A percentile compares a stretch with the other conserved stretches of the same genome.
phyloP scores from a whole-genome alignment of 1,284 basidiomycete genomes.

The Cronartium ribicola region DNA sequence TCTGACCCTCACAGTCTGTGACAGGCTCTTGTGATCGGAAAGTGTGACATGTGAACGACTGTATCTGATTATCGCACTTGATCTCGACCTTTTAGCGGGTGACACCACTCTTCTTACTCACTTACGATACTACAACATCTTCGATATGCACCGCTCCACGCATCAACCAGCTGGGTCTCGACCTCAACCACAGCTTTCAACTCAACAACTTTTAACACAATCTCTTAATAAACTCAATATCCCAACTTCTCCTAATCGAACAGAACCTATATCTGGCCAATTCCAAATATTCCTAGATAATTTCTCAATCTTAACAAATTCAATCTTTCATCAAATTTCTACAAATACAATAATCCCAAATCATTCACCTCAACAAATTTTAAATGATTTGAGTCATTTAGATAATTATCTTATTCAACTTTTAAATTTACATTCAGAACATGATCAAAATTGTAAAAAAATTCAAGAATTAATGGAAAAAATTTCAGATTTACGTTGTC shows the following conservation, averaged over 20 bases:
- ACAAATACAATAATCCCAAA: not conserved
- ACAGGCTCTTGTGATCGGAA: not conserved
- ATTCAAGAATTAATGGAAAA: constrained; percentile 14
- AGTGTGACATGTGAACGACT: not conserved
- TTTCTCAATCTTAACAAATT: constrained; percentile 19
- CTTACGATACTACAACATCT: not conserved
- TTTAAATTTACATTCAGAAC: constrained; percentile 11
- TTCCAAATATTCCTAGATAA: constrained; percentile 22
- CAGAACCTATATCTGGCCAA: constrained; percentile 17
- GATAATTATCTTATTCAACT: constrained; percentile 23
- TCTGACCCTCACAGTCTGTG: not conserved
- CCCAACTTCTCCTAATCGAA: constrained; percentile 4
- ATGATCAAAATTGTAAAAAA: constrained; percentile 31
- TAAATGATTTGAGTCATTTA: not conserved
- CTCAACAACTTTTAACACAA: not conserved
- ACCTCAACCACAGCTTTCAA: not conserved
- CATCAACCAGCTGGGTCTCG: not conserved
- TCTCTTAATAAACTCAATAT: not conserved
- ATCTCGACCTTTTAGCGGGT: not conserved
- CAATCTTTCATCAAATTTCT: constrained; percentile 29
- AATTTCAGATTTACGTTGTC: not conserved
- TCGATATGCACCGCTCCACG: not conserved
- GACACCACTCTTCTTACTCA: not conserved
- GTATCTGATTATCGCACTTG: not conserved
- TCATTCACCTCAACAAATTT: constrained; percentile 7